These are phyloP conservation scores for Candida silvicultrix DNA, from an alignment of 805 yeast species.

Conservation along the genomic window DNA sequence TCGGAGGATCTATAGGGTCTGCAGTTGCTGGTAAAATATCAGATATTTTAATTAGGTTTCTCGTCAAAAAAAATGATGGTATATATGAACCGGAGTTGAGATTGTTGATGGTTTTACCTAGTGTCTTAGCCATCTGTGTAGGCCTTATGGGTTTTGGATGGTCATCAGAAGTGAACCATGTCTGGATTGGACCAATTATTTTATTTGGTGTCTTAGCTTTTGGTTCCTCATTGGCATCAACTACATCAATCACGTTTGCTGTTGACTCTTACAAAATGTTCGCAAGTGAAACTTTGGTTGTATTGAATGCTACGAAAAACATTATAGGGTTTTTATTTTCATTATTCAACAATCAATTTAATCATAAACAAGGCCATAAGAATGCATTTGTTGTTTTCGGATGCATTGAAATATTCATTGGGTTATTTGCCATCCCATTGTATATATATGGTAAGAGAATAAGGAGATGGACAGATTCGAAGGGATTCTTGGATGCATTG, in stretches of 20 bases:
- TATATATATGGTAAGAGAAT: constrained; percentile 47
- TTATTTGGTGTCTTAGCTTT: constrained; percentile 51
- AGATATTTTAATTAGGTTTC: constrained; percentile 38
- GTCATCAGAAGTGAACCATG: constrained; percentile 39
- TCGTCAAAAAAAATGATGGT: constrained; percentile 43
- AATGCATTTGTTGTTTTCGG: constrained; percentile 49
- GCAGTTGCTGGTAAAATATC: constrained; percentile 44
- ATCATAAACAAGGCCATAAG: constrained; percentile 34
- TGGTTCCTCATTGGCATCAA: constrained; percentile 56
- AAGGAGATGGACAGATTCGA: constrained; percentile 45
- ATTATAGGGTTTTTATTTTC: constrained; percentile 50
- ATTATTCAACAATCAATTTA: constrained; percentile 45
- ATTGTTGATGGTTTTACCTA: constrained; percentile 46
- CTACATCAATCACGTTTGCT: constrained; percentile 53
- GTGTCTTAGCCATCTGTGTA: constrained; percentile 33
- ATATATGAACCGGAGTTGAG: constrained; percentile 61
- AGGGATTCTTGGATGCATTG: constrained; percentile 29
- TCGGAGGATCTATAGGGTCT: constrained; percentile 55
- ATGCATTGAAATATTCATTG: constrained; percentile 39
- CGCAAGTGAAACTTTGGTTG: constrained; percentile 54
- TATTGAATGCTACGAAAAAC: constrained; percentile 49
- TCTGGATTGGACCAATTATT: constrained; percentile 52
- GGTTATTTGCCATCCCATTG: constrained; percentile 43
- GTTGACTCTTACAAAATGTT: constrained; percentile 51
- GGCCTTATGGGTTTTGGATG: constrained; percentile 64